phyloP scores from a whole-genome alignment of 768 basidiomycete species.

The Suillus cothurnatus region DNA sequence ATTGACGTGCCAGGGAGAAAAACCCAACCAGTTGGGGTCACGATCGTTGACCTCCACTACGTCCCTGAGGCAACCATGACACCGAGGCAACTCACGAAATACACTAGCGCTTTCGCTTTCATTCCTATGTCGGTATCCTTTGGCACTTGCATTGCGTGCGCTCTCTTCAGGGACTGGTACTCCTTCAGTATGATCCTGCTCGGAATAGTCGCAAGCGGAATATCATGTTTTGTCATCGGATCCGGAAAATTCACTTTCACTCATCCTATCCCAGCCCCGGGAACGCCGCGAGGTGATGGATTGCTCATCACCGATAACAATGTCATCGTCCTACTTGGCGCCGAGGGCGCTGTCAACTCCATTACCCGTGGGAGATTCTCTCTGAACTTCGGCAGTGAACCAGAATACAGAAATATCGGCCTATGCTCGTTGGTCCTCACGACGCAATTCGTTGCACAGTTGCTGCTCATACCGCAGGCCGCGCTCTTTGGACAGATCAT shows the following conservation, averaged over 20 bases:
- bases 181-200: slow-evolving; percentile 37
- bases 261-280: slow-evolving; percentile 28
- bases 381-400: slow-evolving; percentile 28
- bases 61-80: slow-evolving; percentile 19
- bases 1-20: slow-evolving; percentile 25
- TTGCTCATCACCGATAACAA: slow-evolving; percentile 25
- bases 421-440: slow-evolving; percentile 35
- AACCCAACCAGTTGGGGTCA: slow-evolving; percentile 27
- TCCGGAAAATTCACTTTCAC: slow-evolving; percentile 31
- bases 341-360: slow-evolving; percentile 33
- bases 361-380: slow-evolving; percentile 35
- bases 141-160: slow-evolving; percentile 31
- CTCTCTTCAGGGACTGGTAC: slow-evolving; percentile 34
- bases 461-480: slow-evolving; percentile 37
- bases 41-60: slow-evolving; percentile 29
- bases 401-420: slow-evolving; percentile 30
- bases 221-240: slow-evolving; percentile 36
- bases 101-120: slow-evolving; percentile 28
- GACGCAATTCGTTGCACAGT: slow-evolving; percentile 36
- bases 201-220: slow-evolving; percentile 33
- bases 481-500: slow-evolving; percentile 37
- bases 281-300: slow-evolving; percentile 34
- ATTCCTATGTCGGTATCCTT: slow-evolving; percentile 34
- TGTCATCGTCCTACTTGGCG: slow-evolving; percentile 31
- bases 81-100: slow-evolving; percentile 22